Evolutionary conservation across 306 rosid genomes (phyloP).

Genomic region (Prunus davidiana): DNA sequence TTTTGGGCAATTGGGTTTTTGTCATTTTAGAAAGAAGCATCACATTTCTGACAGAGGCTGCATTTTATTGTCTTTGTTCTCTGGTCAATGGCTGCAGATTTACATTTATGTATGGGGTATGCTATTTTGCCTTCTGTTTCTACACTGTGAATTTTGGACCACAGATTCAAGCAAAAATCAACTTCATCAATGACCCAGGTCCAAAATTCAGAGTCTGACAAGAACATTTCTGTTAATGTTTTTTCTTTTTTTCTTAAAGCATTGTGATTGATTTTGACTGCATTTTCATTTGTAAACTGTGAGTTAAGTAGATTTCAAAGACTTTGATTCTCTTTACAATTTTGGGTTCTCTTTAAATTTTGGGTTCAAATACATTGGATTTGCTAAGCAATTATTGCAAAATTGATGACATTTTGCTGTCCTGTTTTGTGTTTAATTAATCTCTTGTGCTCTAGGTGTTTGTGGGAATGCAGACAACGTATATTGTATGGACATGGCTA

Average conservation of each 20-base stretch:
- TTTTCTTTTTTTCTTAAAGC: no score
- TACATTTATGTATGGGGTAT: neutral
- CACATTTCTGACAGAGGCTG: neutral
- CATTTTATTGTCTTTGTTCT: neutral
- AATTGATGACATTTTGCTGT: neutral
- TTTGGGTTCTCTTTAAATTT: neutral
- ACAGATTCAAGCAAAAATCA: neutral
- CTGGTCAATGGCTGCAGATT: no score
- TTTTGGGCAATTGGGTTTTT: neutral
- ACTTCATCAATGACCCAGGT: neutral
- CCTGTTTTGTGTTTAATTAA: neutral
- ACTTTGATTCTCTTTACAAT: neutral
- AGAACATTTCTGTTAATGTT: neutral
- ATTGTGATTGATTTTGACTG: neutral
- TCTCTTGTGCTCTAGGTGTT: slow-evolving; percentile 43
- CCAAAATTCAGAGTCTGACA: neutral
- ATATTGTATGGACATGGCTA: slow-evolving; percentile 79
- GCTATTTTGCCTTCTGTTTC: no score
- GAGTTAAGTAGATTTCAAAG: neutral
- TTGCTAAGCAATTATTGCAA: no score
- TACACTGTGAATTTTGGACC: neutral
- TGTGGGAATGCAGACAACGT: slow-evolving; percentile 86
- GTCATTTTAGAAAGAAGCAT: neutral
- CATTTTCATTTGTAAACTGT: neutral
- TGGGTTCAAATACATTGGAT: neutral